A percentile compares a stretch with the other conserved stretches of the same genome.
phyloP scores from a whole-genome alignment of 495 filamentous ascomycete species.

The Penicillium macrosclerotiorum region DNA sequence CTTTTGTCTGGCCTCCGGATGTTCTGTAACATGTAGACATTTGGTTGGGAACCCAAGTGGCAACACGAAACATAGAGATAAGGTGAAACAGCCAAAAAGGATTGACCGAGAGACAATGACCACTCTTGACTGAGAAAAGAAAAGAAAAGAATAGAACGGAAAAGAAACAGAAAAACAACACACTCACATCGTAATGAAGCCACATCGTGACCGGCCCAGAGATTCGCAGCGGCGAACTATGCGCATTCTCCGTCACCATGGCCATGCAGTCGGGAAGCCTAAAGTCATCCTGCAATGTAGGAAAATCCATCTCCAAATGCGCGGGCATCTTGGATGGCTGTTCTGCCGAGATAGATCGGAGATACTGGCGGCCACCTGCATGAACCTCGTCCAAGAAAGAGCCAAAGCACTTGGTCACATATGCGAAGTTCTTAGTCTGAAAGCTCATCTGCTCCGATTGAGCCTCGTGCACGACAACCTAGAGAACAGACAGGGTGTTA shows the following conservation, averaged over 20 bases:
- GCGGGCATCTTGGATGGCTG: conserved; percentile 68
- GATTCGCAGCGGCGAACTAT: conserved; percentile 77
- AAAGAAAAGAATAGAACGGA: too few species aligned
- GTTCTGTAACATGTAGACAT: too few species aligned
- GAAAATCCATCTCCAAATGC: conserved; percentile 67
- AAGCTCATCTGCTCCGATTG: conserved; percentile 70
- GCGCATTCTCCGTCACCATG: conserved; percentile 58
- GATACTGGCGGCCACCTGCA: conserved; percentile 65
- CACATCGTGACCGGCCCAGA: conserved; percentile 69
- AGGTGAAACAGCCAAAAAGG: too few species aligned
- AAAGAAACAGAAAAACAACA: too few species aligned
- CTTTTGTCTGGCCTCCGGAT: too few species aligned
- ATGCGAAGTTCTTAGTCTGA: conserved; percentile 76
- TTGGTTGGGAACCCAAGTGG: conserved; percentile 2
- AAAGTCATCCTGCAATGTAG: conserved; percentile 67
- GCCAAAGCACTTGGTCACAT: conserved; percentile 64
- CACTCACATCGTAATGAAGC: conserved; percentile 76
- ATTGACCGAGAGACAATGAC: too few species aligned
- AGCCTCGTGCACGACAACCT: conserved; percentile 72
- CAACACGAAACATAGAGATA: too few species aligned
- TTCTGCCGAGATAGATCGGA: conserved; percentile 68
- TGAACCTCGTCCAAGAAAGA: conserved; percentile 64
- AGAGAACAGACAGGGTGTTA: too few species aligned
- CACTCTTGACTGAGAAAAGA: too few species aligned
- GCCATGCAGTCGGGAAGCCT: conserved; percentile 61